Base-by-base conservation (phyloP, 2,329 filamentous ascomycete genomes). In the Hymenotorrendiella dingleyae region DNA sequence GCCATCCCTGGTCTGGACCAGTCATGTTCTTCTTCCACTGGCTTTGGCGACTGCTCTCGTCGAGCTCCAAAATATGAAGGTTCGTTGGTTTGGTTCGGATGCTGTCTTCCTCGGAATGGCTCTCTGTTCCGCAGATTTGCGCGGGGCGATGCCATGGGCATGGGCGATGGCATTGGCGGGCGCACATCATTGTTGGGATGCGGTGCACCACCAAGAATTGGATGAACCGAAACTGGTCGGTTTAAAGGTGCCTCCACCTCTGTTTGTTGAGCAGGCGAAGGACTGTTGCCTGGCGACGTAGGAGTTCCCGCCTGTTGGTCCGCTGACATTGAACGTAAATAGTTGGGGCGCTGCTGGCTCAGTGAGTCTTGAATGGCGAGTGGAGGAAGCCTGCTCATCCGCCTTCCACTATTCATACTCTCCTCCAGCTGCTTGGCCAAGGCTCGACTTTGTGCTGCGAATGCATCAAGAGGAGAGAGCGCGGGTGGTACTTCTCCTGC, bases 401-500 rank as follows among this genome's bases (percentile, higher is more conserved):
- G 79, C 52, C 82, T 80, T 37, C 86, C 89, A 49, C 86, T 89
- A 48, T 78, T 81, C 46, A 79, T 76, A 50, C 78, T 82, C 54
- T 93, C 83, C 30, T 95, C 84, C 48, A 98, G 78, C 65, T 94
- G 85, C 66, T 80, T 86, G 28, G 89, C 89, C 39, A 98, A 76
- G 55, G 94, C 69, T 45, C 91, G 83, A 56, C 90, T 94, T 61
- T 97, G 91, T 49, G 91, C 75, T 17, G 91, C 91, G 62, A 98
- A 94, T 36, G 91, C 91, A 72, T 98, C 93, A 52, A 98, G 76
- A 9, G 93, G 93, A 6, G 93, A 97, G 43, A 97, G 74, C 40
- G 93, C 86, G 4, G 93, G 93, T 16, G 93, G 91, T 1, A 85
- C 76, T 55, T 91, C 86, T 48, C 86, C 86, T 44, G 84, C 84